Evolutionary conservation across 2,329 filamentous ascomycete species (phyloP).

Genomic region (Esteya vermicola): DNA sequence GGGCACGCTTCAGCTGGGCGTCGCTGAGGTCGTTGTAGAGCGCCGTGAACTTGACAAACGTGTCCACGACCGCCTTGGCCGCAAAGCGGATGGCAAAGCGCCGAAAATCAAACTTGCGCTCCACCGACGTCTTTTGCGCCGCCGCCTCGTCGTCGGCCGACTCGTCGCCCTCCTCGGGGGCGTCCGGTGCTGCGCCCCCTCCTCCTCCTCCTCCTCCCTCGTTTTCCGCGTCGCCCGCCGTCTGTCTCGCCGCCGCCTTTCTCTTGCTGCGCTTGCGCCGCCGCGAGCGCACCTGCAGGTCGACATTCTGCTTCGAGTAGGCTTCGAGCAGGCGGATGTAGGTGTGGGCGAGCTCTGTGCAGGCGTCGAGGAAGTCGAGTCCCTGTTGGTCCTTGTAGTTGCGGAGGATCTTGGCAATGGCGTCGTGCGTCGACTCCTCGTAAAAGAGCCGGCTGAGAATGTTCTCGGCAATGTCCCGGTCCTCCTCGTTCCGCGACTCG

Average conservation of each 20-base stretch:
- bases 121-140: constrained; percentile 57
- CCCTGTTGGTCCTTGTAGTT: constrained; percentile 92
- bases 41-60: constrained; percentile 66
- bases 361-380: constrained; percentile 83
- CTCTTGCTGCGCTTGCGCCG: constrained; percentile 60
- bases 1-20: constrained; percentile 75
- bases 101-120: constrained; percentile 89
- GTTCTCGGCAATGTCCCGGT: constrained; percentile 95
- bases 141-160: constrained; percentile 57
- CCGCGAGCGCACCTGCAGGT: constrained; percentile 82
- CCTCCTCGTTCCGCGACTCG: constrained; percentile 71
- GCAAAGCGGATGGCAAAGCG: constrained; percentile 71
- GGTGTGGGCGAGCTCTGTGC: constrained; percentile 80
- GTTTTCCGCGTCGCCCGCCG: constrained; percentile 10
- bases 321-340: constrained; percentile 84
- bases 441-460: constrained; percentile 97
- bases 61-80: constrained; percentile 74
- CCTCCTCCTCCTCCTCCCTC: constrained; percentile 19
- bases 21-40: constrained; percentile 70
- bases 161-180: constrained; percentile 49
- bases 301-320: constrained; percentile 88
- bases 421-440: constrained; percentile 86
- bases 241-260: constrained; percentile 37
- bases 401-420: constrained; percentile 63
- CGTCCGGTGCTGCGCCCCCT: constrained; percentile 44